Evolutionary conservation across 1,284 basidiomycete genomes (phyloP).

Genomic region (Cryptococcus sp.): DNA sequence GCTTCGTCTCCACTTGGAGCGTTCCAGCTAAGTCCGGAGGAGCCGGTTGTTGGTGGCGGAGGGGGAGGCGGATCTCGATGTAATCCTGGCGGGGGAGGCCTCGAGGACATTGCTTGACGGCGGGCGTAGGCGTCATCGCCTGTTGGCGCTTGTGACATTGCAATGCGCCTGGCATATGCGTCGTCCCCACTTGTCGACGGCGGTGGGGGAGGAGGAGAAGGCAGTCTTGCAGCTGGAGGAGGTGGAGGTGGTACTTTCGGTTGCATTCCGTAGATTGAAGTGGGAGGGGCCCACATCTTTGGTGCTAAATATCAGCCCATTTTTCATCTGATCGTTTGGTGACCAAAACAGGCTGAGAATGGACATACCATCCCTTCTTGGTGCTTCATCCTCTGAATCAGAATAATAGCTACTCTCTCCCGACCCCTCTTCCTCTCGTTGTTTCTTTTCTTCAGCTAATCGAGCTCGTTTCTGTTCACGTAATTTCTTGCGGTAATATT

Average conservation of each 20-base stretch:
- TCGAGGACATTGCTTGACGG: slow-evolving; percentile 23
- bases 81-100: too few species aligned
- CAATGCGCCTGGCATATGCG: slow-evolving; percentile 19
- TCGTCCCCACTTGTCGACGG: slow-evolving; percentile 13
- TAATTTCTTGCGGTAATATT: slow-evolving; percentile 36
- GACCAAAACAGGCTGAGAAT: too few species aligned
- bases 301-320: slow-evolving; percentile 40
- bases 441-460: slow-evolving; percentile 21
- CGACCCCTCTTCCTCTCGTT: slow-evolving; percentile 25
- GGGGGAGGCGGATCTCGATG: slow-evolving; percentile 1
- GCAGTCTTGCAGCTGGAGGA: neutral
- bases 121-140: slow-evolving; percentile 44
- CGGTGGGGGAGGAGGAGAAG: slow-evolving; percentile 2
- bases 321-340: neutral
- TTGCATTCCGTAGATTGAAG: neutral
- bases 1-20: slow-evolving; percentile 20
- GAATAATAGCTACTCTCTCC: slow-evolving; percentile 40
- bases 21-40: neutral
- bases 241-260: too few species aligned
- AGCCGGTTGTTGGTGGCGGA: too few species aligned
- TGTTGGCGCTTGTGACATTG: slow-evolving; percentile 16
- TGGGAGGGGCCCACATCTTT: neutral
- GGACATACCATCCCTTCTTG: slow-evolving; percentile 42
- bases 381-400: slow-evolving; percentile 42
- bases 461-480: slow-evolving; percentile 31